Percentiles rank a stretch among this genome's conserved stretches.
phyloP scores from a whole-genome alignment of 2,329 filamentous ascomycete genomes.

The Dactylellina sp. region DNA sequence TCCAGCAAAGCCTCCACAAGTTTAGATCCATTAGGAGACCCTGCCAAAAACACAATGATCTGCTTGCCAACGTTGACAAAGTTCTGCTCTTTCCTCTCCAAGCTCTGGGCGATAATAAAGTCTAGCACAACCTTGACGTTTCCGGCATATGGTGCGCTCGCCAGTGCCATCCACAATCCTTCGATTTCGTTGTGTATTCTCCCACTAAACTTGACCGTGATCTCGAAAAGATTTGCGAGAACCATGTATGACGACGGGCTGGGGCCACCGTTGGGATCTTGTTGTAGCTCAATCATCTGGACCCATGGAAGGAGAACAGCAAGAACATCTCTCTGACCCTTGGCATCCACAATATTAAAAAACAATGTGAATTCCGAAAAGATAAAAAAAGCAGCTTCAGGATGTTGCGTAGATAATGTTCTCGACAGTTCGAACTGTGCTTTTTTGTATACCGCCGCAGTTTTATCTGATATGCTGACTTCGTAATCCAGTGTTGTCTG shows the following conservation, averaged over 20 bases:
- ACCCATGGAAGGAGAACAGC: constrained; percentile 96
- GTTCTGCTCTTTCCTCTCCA: constrained; percentile 95
- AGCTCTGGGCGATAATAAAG: constrained; percentile 92
- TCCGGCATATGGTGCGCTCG: constrained; percentile 88
- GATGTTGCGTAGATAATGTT: constrained; percentile 85
- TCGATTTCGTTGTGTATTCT: constrained; percentile 96
- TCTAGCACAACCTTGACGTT: constrained; percentile 95
- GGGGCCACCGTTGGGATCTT: constrained; percentile 90
- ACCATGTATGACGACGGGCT: constrained; percentile 94
- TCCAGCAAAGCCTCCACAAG: constrained; percentile 93
- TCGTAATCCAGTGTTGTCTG: constrained; percentile 97
- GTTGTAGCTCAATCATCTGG: constrained; percentile 88
- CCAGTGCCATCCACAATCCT: constrained; percentile 94
- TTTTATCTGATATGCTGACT: constrained; percentile 98
- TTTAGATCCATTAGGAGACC: constrained; percentile 83
- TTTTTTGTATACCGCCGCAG: constrained; percentile 95
- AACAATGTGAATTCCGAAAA: constrained; percentile 96
- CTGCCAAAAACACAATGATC: constrained; percentile 94
- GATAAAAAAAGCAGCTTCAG: constrained; percentile 88
- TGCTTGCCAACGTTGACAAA: constrained; percentile 99
- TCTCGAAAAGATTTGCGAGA: constrained; percentile 92
- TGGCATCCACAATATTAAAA: constrained; percentile 86
- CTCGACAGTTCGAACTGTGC: constrained; percentile 98
- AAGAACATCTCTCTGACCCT: constrained; percentile 90
- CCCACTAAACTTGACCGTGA: constrained; percentile 90